Evolutionary conservation across 2,329 filamentous ascomycete species (phyloP), one percentile per base, ranked within the genome.

Genomic region (Colletotrichum viniferum): DNA sequence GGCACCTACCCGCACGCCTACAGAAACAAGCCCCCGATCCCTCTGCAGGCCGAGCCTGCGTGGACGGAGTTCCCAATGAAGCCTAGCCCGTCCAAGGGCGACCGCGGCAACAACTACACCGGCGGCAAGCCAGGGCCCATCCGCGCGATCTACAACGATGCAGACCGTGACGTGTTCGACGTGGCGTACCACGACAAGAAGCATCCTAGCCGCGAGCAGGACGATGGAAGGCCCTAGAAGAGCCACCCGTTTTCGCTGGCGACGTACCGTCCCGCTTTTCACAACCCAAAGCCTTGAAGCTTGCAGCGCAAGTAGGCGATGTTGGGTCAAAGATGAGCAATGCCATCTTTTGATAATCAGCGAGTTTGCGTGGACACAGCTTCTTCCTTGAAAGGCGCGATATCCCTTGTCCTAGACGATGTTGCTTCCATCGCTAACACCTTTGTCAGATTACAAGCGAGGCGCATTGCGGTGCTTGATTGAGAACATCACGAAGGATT

Each of bases 141-240:
- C 24, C 16, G 63, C 1, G 63, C 38, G 0, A n/a, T 65, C 9
- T 65, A 65, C 16, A 65, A 65, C 18, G 38, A 65, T 4, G 63
- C 0, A 1, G 26, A 65, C 0, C 36, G 63, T 1, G 63, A 48
- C 0, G 16, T 18, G 1, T 65, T 65, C 24, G 63, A 65, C 0
- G 38, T 65, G 21, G 63, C 24, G 7, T 65, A 52, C 2, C 63
- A 65, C 8, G 63, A 65, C 14, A 34, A 6, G 12, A 34, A 1
- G 32, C 32, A 2, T 34, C 5, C 32, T 13, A 2, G 5, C 13
- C 32, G 12, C 32, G 1, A 34, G 32, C 2, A 2, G 36, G 3
- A 38, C 3, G 3, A 38, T 1, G 26, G 26, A 1, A 13, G 0
- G 28, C 0, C 1, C 1, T 60, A 60, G 26, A 0, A 60, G 38